Evolutionary conservation across 2,329 filamentous ascomycete genomes (phyloP), one percentile per base, ranked within the genome.

Genomic region (Calonectria fujianensis): DNA sequence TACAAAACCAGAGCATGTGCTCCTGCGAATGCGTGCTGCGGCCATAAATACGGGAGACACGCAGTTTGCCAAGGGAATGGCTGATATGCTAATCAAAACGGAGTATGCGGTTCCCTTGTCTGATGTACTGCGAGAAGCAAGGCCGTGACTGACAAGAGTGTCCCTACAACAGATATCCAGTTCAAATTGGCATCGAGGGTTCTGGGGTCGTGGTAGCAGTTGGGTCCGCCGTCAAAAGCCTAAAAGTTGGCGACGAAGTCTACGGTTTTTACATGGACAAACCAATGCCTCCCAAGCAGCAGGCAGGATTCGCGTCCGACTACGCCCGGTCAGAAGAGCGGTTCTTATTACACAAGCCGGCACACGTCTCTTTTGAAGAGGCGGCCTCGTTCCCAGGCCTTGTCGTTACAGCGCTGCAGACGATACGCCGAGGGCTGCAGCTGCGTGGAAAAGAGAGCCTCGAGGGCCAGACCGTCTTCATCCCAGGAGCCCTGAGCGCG

Each of bases 401-500:
- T 5, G 82, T 83, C 1, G 78, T 87, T n/a, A 89, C 88, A 3
- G 86, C 87, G 0, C 81, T 86, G 29, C 89, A 91, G 78, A 79
- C 82, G 31, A 82, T 90, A 51, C 82, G 82, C 45, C 83, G 81
- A 2, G 89, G 85, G 0, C 74, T 88, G 39, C 79, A 80, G 41
- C 77, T 86, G 10, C 77, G 84, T 52, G 84, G 84, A n/a, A 67
- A 70, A n/a, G 82, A 82, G 48, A 83, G 78, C 24, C 85, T 91
- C 0, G 81, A 85, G 27, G 89, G 88, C 11, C 89, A 88, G 82
- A 90, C 88, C 2, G 88, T 89, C 1, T 89, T 89, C 72, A 84
- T 91, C 9, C 85, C 88, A 0, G 90, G 84, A 3, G 90, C 86
- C 0, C 84, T 91, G 48, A 86, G 89, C 69, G 88, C 85, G 1